A percentile compares a stretch with the other conserved stretches of the same genome.
phyloP scores from a whole-genome alignment of 331 rosid genomes.

The Rhamnella rubrinervis region DNA sequence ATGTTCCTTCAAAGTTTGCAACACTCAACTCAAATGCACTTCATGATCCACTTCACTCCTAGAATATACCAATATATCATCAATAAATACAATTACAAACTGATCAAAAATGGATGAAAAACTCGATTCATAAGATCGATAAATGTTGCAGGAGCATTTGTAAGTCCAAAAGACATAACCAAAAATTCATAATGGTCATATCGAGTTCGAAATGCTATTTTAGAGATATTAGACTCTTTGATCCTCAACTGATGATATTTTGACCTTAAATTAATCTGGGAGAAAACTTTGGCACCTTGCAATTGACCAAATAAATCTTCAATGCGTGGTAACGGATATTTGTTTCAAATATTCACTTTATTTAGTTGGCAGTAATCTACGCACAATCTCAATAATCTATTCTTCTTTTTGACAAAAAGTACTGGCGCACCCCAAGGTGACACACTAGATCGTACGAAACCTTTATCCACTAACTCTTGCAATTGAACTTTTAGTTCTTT shows the following conservation, averaged over 20 bases:
- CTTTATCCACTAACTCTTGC: neutral
- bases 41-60: neutral
- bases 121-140: neutral
- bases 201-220: no score
- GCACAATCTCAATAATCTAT: neutral
- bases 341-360: no score
- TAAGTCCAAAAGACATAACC: neutral
- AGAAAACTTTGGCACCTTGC: no score
- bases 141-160: neutral
- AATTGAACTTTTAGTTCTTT: neutral
- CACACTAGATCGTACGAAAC: neutral
- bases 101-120: neutral
- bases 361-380: no score
- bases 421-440: neutral
- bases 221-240: no score
- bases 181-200: no score
- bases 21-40: neutral
- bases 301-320: no score
- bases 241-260: no score
- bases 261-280: no score
- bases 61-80: neutral
- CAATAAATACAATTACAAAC: neutral
- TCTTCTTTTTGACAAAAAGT: neutral
- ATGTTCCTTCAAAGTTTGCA: neutral
- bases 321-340: no score